Percentiles rank a stretch among this genome's conserved stretches.
phyloP scores from a whole-genome alignment of 768 basidiomycete species.

The Psilocybe cyanescens region DNA sequence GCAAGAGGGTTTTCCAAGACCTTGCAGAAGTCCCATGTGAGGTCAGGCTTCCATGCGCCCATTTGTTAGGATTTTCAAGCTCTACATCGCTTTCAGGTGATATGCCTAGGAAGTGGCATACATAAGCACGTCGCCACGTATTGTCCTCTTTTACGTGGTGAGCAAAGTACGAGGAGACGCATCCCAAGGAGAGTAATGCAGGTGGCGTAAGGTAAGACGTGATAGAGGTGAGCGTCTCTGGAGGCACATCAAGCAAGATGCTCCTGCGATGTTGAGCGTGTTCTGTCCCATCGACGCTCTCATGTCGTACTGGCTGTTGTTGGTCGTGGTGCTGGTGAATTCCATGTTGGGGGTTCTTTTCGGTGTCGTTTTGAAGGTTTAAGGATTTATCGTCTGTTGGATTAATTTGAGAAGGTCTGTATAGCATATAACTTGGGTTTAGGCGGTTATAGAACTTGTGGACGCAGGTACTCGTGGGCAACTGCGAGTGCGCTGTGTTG shows the following conservation, averaged over 20 bases:
- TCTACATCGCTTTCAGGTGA: slow-evolving; percentile 64
- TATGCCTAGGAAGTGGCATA: slow-evolving; percentile 67
- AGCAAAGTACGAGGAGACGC: slow-evolving; percentile 54
- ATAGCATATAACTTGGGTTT: slow-evolving; percentile 10
- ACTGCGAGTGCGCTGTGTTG: not conserved
- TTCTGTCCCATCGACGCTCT: not conserved
- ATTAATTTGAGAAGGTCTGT: not conserved
- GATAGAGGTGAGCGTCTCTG: slow-evolving; percentile 77
- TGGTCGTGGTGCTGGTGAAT: slow-evolving; percentile 17
- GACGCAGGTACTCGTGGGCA: not conserved
- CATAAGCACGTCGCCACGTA: slow-evolving; percentile 80
- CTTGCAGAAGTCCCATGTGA: no score
- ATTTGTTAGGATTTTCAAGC: slow-evolving; percentile 23
- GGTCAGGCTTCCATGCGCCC: no score
- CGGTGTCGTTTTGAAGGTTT: slow-evolving; percentile 30
- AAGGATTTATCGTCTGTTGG: slow-evolving; percentile 31
- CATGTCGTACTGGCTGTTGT: not conserved
- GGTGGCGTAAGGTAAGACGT: slow-evolving; percentile 73
- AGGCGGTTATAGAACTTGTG: not conserved
- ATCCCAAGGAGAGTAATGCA: slow-evolving; percentile 59
- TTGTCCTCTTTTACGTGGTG: slow-evolving; percentile 77
- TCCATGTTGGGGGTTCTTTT: slow-evolving; percentile 53
- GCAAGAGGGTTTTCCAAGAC: slow-evolving; percentile 42
- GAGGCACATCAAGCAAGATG: slow-evolving; percentile 58
- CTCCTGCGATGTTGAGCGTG: slow-evolving; percentile 24